Conservation (phyloP, 768 basidiomycete species). For the Sarcomyxa edulis region DNA sequence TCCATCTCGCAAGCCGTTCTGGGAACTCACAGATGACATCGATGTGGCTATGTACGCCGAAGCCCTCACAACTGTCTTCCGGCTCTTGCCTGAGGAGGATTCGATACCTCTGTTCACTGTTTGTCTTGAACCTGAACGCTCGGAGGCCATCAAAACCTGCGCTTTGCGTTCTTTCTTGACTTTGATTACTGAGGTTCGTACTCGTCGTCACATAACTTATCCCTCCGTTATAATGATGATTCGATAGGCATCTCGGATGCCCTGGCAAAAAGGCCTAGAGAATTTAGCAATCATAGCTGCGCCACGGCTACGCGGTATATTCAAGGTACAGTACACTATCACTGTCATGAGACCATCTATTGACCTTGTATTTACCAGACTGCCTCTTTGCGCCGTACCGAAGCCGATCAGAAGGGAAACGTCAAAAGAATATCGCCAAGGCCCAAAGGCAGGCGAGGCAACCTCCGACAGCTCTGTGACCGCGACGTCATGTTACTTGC, state of each 20-base stretch:
- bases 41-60: conserved; percentile 77
- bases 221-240: not conserved
- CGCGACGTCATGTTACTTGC: conserved; percentile 66
- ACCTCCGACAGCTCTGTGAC: conserved; percentile 55
- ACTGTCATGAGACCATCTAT: not conserved
- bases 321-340: conserved; percentile 36
- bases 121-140: conserved; percentile 72
- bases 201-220: not conserved
- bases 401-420: conserved; percentile 54
- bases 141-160: conserved; percentile 76
- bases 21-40: conserved; percentile 64
- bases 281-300: conserved; percentile 40
- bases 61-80: conserved; percentile 65
- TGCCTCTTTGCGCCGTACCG: conserved; percentile 48
- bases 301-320: conserved; percentile 47
- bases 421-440: conserved; percentile 46
- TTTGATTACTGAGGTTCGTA: conserved; percentile 56
- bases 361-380: conserved; percentile 26
- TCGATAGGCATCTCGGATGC: conserved; percentile 44
- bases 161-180: conserved; percentile 72
- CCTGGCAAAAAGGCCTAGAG: conserved; percentile 52
- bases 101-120: conserved; percentile 52
- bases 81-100: conserved; percentile 63
- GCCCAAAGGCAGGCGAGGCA: conserved; percentile 57
- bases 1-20: conserved; percentile 55